These are phyloP conservation scores for Cutaneotrichosporon daszewskae DNA, from an alignment of 1,284 basidiomycete genomes.

Conservation along the genomic window DNA sequence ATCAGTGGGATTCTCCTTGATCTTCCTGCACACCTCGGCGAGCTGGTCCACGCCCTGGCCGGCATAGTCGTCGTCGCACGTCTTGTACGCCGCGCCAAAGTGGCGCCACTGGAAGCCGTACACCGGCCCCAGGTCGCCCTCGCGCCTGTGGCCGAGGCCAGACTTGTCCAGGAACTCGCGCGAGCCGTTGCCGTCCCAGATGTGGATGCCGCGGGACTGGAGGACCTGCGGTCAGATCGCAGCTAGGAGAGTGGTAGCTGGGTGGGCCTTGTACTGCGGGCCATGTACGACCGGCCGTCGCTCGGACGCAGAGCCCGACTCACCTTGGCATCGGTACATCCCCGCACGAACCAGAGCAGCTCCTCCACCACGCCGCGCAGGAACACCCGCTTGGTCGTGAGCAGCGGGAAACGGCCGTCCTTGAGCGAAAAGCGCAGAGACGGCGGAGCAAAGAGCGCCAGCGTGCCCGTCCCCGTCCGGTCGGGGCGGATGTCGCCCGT, in stretches of 20 bases:
- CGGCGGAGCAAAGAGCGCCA: slow-evolving; percentile 83
- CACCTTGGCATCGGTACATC: slow-evolving; percentile 80
- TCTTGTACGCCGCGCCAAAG: slow-evolving; percentile 84
- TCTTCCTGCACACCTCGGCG: slow-evolving; percentile 78
- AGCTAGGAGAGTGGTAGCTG: no score
- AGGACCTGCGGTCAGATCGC: slow-evolving; percentile 53
- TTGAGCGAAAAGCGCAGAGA: slow-evolving; percentile 78
- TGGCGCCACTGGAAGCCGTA: slow-evolving; percentile 99
- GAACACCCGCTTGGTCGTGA: slow-evolving; percentile 95
- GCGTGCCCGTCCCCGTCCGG: slow-evolving; percentile 86
- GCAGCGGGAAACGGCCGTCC: slow-evolving; percentile 68
- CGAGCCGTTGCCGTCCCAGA: slow-evolving; percentile 97
- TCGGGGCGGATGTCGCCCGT: slow-evolving; percentile 73
- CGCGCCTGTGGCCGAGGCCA: slow-evolving; percentile 73
- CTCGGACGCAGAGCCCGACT: no score
- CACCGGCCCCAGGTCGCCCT: slow-evolving; percentile 92
- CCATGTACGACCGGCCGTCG: no score
- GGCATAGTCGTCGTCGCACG: slow-evolving; percentile 74
- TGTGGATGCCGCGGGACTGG: slow-evolving; percentile 79
- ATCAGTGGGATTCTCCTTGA: slow-evolving; percentile 89
- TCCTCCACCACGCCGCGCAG: slow-evolving; percentile 88
- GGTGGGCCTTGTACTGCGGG: no score
- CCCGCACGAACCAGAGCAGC: slow-evolving; percentile 89
- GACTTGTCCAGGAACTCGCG: slow-evolving; percentile 77
- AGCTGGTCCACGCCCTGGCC: slow-evolving; percentile 94